Evolutionary conservation across 192 early-diverging fungal genomes (phyloP).

Genomic region (Spizellomyces punctatus): DNA sequence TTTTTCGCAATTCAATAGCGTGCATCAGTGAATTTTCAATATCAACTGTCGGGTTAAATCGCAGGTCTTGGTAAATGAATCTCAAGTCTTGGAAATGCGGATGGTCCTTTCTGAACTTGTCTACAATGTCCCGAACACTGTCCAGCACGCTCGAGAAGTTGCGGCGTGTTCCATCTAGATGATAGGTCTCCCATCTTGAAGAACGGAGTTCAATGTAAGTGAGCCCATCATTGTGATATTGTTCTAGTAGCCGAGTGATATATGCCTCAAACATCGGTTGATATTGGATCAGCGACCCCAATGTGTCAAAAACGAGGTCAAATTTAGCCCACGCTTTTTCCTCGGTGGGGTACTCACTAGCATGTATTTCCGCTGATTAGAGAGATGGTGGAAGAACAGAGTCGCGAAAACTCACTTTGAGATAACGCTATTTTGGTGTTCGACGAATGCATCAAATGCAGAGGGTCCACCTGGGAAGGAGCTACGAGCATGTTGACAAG

Average conservation of each 20-base stretch:
- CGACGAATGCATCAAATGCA: conserved; percentile 1
- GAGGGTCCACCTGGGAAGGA: conserved; percentile 5
- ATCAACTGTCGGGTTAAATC: neutral
- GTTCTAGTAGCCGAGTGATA: neutral
- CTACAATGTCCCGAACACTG: conserved; percentile 14
- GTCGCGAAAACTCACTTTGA: neutral
- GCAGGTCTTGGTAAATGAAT: conserved; percentile 14
- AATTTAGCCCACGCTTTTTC: conserved; percentile 16
- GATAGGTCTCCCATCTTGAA: conserved; percentile 3
- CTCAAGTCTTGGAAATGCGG: conserved; percentile 10
- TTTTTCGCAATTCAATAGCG: conserved; percentile 2
- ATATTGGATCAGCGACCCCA: conserved; percentile 4
- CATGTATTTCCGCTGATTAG: neutral
- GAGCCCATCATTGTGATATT: neutral
- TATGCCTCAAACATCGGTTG: conserved; percentile 13
- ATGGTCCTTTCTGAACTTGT: neutral
- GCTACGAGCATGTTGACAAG: too few species aligned
- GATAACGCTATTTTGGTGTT: conserved; percentile 2
- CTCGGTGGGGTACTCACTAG: conserved; percentile 4
- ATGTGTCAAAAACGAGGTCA: conserved; percentile 1
- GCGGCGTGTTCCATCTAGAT: neutral
- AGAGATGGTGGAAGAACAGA: neutral
- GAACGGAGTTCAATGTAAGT: conserved; percentile 11
- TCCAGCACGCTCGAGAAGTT: conserved; percentile 5
- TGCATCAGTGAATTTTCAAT: neutral